Evolutionary conservation across 768 basidiomycete species (phyloP), one percentile per base, ranked within the genome.

Genomic region (Lentinus tigrinus): DNA sequence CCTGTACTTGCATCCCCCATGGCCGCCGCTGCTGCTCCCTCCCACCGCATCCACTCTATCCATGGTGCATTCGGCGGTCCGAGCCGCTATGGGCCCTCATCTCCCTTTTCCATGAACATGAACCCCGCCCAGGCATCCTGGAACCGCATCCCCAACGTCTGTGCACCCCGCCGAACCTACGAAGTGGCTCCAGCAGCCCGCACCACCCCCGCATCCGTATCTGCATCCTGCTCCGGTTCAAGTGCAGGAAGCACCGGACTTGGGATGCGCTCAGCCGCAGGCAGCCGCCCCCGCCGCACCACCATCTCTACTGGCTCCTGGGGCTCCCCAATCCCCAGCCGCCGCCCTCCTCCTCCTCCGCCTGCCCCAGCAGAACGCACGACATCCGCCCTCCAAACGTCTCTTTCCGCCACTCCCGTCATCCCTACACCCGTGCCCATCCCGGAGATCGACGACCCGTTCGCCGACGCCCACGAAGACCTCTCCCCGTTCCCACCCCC

Each of bases 61-160:
- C 57, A 64, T 57, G 52, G 57, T 43, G 51, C 63, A 4, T 64
- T 64, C 54, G 57, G 63, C 42, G 59, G 49, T 16, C 54, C 59
- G 38, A 48, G 56, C 52, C 48, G 44, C 52, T 64, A 55, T 36
- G 47, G 39, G 4, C 52, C 42, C 43, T 24, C 47, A 34, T 34
- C 57, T 16, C 39, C 42, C 52, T 38, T 52, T n/a, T n/a, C n/a
- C n/a, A n/a, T n/a, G n/a, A n/a, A n/a, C n/a, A 57, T 60, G 31
- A 55, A 62, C 40, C 40, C 62, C 39, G 50, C 56, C 38, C 63
- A 65, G 36, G 58, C 64, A 3, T 62, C 61, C 48, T 69, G 64
- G 61, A 57, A 49, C 44, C 47, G 61, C 53, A 54, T 65, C 26
- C 65, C 68, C 34, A 67, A 67, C 57, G 60, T 64, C 44, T 63